Evolutionary conservation across 441 rosid species (phyloP).

Genomic region (Erodium moschatum): DNA sequence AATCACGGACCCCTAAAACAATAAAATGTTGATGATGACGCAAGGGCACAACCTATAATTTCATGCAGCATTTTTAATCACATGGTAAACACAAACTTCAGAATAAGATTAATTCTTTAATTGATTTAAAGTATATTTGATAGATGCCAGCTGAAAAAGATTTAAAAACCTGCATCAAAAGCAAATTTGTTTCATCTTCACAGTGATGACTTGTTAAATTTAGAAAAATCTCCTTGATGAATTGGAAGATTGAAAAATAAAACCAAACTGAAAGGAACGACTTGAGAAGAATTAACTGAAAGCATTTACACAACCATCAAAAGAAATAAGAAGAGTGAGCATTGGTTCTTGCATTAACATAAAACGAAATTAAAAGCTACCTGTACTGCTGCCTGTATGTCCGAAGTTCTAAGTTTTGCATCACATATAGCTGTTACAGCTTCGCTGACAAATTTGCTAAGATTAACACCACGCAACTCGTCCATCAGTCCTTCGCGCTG

Average conservation of each 20-base stretch:
- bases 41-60: not conserved
- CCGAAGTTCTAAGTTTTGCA: conserved; percentile 87
- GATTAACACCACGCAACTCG: conserved; percentile 71
- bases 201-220: not conserved
- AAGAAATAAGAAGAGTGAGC: not conserved
- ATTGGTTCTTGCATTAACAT: conserved; percentile 3
- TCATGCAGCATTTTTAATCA: not conserved
- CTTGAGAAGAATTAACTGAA: not conserved
- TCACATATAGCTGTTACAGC: conserved; percentile 95
- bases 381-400: conserved; percentile 95
- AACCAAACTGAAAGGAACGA: not conserved
- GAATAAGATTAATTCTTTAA: not conserved
- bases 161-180: not conserved
- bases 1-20: not conserved
- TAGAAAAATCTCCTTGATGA: not conserved
- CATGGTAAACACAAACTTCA: not conserved
- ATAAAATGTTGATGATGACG: not conserved
- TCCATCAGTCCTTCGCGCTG: conserved; percentile 90
- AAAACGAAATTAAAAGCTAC: conserved; percentile 27
- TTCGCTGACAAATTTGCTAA: conserved; percentile 94
- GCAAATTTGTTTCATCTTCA: not conserved
- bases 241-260: not conserved
- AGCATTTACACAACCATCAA: not conserved
- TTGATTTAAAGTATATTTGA: not conserved
- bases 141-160: not conserved